phyloP scores from a whole-genome alignment of 2,329 filamentous ascomycete species.

The Scytalidium sp. region DNA sequence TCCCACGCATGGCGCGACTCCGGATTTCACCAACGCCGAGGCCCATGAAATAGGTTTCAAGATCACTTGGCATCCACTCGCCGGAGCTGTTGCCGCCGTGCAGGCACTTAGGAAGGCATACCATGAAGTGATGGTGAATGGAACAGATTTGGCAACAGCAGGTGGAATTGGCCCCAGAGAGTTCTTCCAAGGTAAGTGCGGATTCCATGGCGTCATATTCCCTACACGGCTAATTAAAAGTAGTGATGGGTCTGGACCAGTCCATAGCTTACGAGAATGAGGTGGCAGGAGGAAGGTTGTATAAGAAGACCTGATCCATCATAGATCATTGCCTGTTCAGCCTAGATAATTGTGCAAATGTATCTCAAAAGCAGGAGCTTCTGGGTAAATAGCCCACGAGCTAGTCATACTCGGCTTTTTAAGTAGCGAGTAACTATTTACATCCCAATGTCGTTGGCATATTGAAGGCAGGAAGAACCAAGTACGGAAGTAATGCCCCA shows the following conservation, averaged over 20 bases:
- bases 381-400: too few relatives aligned
- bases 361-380: too few relatives aligned
- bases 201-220: background rate
- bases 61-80: constrained; percentile 29
- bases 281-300: background rate
- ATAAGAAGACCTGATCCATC: background rate
- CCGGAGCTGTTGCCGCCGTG: background rate
- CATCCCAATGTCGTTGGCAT: background rate
- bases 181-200: background rate
- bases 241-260: background rate
- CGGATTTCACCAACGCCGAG: constrained; percentile 46
- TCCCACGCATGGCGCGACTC: constrained; percentile 49
- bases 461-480: background rate
- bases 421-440: too few relatives aligned
- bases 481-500: background rate
- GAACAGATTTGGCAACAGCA: background rate
- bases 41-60: constrained; percentile 52
- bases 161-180: background rate
- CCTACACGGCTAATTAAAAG: background rate
- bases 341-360: background rate
- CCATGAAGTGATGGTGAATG: background rate
- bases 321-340: too few relatives aligned
- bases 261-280: background rate
- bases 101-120: background rate
- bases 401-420: too few relatives aligned